Conservation (phyloP, 352 stramenopile genomes). For the Phytopythium mirpurense region DNA sequence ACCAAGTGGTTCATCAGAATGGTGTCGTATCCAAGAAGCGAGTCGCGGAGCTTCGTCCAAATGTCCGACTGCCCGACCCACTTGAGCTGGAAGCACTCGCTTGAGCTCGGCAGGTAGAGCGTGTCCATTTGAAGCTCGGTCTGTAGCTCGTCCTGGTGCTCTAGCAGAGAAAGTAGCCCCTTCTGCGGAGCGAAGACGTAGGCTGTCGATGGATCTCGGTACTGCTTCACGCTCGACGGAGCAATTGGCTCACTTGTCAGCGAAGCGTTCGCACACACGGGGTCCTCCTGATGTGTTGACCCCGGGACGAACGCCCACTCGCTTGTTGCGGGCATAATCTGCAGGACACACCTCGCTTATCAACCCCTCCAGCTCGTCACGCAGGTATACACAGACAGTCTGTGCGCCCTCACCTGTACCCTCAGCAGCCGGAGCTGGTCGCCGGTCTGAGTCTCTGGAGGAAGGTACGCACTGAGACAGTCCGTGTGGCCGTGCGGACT, state of each 20-base stretch:
- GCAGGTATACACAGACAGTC: not conserved
- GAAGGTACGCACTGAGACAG: slow-evolving; percentile 35
- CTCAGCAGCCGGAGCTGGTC: slow-evolving; percentile 27
- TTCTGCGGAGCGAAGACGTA: slow-evolving; percentile 70
- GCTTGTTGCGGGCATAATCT: not conserved
- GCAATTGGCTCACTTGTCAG: not conserved
- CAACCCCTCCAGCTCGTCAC: no score
- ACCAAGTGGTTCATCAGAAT: slow-evolving; percentile 92
- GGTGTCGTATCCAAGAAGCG: slow-evolving; percentile 83
- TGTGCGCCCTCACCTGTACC: slow-evolving; percentile 23
- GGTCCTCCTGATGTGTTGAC: not conserved
- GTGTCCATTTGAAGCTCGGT: slow-evolving; percentile 28
- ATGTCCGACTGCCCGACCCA: slow-evolving; percentile 30
- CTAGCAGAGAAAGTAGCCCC: slow-evolving; percentile 59
- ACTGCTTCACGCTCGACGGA: not conserved
- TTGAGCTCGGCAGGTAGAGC: slow-evolving; percentile 29
- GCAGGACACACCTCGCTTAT: not conserved
- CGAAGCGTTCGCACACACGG: not conserved
- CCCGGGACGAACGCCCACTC: slow-evolving; percentile 9
- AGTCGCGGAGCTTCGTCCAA: slow-evolving; percentile 40
- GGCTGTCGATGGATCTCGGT: slow-evolving; percentile 19
- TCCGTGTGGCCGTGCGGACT: slow-evolving; percentile 12
- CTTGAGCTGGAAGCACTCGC: slow-evolving; percentile 43
- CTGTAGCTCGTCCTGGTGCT: slow-evolving; percentile 23
- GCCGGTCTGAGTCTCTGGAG: slow-evolving; percentile 2